These are phyloP conservation scores for Chlorella sp. DNA, from an alignment of 139 green algal genomes.

Conservation along the genomic window DNA sequence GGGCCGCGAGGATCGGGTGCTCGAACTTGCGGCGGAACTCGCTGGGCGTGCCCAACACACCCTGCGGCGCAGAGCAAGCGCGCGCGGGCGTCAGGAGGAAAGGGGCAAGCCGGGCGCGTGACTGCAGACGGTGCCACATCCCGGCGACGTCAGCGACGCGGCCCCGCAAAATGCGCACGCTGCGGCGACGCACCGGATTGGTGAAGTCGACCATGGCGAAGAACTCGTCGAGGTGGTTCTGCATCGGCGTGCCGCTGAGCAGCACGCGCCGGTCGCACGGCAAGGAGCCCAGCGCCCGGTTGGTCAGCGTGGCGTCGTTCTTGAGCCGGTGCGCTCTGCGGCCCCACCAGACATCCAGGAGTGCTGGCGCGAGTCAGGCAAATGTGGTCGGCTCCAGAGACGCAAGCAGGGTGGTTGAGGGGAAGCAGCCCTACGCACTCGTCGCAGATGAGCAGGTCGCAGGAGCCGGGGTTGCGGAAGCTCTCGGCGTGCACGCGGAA, in stretches of 20 bases:
- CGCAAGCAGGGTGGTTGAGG: no score
- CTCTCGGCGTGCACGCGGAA: constrained; percentile 84
- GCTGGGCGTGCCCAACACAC: constrained; percentile 71
- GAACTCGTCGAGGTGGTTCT: constrained; percentile 98
- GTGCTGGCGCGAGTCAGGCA: no score
- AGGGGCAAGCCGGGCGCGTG: no score
- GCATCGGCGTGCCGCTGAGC: constrained; percentile 85
- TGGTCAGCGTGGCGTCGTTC: constrained; percentile 92
- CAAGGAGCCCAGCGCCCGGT: constrained; percentile 75
- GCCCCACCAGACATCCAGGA: not conserved
- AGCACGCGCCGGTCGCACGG: constrained; percentile 86
- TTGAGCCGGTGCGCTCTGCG: constrained; percentile 87
- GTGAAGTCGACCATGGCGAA: constrained; percentile 97
- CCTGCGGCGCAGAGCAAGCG: constrained; percentile 23
- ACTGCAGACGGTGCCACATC: no score
- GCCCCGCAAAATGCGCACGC: no score
- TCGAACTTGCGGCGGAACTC: constrained; percentile 78
- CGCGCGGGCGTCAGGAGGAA: no score
- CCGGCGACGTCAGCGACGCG: no score
- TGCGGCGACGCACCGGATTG: constrained; percentile 88
- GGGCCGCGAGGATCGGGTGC: constrained; percentile 64
- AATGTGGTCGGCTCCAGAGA: no score
- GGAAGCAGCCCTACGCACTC: no score
- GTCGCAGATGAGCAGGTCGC: constrained; percentile 97
- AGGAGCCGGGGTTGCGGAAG: constrained; percentile 53